A percentile compares a stretch with the other conserved stretches of the same genome.
Conservation (phyloP, 2,329 filamentous ascomycete genomes). For the Colletotrichum agaves region DNA sequence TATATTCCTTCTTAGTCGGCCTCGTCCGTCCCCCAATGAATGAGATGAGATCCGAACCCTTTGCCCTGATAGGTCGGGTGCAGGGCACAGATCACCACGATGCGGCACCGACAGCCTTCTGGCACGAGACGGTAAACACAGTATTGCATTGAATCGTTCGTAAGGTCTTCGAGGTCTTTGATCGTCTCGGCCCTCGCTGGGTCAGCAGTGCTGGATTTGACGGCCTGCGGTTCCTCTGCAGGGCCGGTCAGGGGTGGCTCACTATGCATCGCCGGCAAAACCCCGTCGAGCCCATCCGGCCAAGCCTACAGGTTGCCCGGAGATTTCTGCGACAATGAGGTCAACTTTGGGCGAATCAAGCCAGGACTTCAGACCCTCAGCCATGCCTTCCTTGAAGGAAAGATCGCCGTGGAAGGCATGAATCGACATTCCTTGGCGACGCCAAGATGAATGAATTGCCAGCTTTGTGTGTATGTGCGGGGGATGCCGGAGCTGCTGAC, state of each 20-base stretch:
- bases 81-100: slow-evolving; percentile 48
- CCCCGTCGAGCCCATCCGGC: slow-evolving; percentile 47
- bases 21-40: slow-evolving; percentile 46
- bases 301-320: slow-evolving; percentile 46
- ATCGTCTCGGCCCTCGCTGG: slow-evolving; percentile 36
- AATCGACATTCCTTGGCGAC: neutral
- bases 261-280: slow-evolving; percentile 39
- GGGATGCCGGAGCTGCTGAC: neutral
- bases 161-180: slow-evolving; percentile 45
- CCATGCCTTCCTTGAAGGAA: slow-evolving; percentile 42
- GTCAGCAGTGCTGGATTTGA: neutral
- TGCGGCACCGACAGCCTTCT: slow-evolving; percentile 46
- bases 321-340: slow-evolving; percentile 48
- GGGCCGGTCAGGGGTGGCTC: slow-evolving; percentile 41
- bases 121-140: slow-evolving; percentile 43
- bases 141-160: slow-evolving; percentile 45
- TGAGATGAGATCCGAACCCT: slow-evolving; percentile 48
- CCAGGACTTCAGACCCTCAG: slow-evolving; percentile 39
- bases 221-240: slow-evolving; percentile 5
- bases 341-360: slow-evolving; percentile 42
- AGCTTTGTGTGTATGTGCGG: neutral
- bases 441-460: neutral
- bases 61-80: slow-evolving; percentile 44
- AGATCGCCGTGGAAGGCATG: slow-evolving; percentile 43
- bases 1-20: slow-evolving; percentile 46